These are phyloP conservation scores for Abrus precatorius DNA, from an alignment of 306 rosid species.

Conservation along the genomic window DNA sequence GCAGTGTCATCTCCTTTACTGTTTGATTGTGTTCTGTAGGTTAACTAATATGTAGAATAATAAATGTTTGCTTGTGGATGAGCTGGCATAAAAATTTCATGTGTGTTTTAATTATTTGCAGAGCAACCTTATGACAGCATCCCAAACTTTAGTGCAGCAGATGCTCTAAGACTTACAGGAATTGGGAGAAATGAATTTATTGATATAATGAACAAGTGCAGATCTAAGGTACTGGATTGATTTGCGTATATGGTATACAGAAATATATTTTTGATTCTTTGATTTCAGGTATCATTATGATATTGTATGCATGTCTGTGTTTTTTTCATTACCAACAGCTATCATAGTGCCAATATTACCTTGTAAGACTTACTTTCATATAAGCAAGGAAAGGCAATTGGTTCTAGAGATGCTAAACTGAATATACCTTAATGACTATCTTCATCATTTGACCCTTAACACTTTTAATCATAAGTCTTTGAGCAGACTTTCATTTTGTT, in stretches of 20 bases:
- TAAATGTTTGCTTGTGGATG: conserved; percentile 3
- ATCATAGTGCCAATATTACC: conserved; percentile 8
- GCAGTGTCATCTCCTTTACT: conserved; percentile 12
- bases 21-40: conserved; percentile 33
- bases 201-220: conserved; percentile 98
- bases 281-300: conserved; percentile 27
- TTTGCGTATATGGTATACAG: conserved; percentile 24
- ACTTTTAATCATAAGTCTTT: conserved; percentile 25
- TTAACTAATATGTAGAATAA: conserved; percentile 17
- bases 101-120: conserved; percentile 60
- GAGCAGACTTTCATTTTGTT: conserved; percentile 1
- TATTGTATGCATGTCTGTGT: conserved; percentile 17
- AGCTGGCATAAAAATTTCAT: conserved; percentile 41
- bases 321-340: conserved; percentile 28
- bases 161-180: conserved; percentile 95
- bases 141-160: conserved; percentile 97
- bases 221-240: conserved; percentile 83
- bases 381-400: neutral
- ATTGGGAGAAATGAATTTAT: conserved; percentile 97
- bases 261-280: conserved; percentile 22
- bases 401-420: conserved; percentile 25
- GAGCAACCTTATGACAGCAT: conserved; percentile 99
- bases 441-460: conserved; percentile 27
- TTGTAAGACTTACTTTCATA: conserved; percentile 28
- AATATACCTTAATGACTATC: conserved; percentile 25